Base-by-base conservation (phyloP, 495 filamentous ascomycete species). In the Daldinia grandis region DNA sequence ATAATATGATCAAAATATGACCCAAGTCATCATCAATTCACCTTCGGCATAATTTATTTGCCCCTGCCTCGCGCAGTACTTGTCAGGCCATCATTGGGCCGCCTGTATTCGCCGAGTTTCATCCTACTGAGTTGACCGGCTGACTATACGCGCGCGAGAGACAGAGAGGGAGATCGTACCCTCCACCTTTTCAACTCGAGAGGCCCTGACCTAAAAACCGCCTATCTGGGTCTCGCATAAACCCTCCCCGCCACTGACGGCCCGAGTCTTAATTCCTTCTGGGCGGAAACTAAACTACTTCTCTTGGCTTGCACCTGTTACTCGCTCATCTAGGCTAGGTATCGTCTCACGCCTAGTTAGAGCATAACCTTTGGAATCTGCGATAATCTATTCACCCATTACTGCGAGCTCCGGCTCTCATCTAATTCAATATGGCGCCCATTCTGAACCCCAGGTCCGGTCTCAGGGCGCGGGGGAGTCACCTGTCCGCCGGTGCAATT, bases 401-500 rank as follows among this genome's bases (percentile, higher is more conserved):
- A 33, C 60, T 42, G 57, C 24, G 54, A 73, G 72, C 66, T 64
- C 28, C 59, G 58, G 56, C 30, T 64, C 56, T 56, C 56, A 63
- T 24, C 14, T 49, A 51, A 56, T 49, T 19, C 42, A 58, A 24
- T 8, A 72, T 74, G 70, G 63, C 68, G 21, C 72, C 72, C 24
- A 37, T 21, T 33, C 49, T 68, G 27, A 44, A 31, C 44, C 28
- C 71, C 27, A 66, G 57, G 28, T 27, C 68, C 28, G 55, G 49
- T 50, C 66, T 76, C 17, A 38, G 24, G 21, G 62, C 58, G 44
- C 69, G 75, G 50, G 67, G 65, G 30, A 58, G 57, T 64, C 64
- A 68, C 27, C 42, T 77, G 33, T 77, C 75, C 25, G 58, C 73
- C 10, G 75, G 75, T 17, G 75, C 73, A 19, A 77, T 77, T 55